These are phyloP conservation scores for Trichoderma gamsii DNA, from an alignment of 495 filamentous ascomycete genomes.

Conservation along the genomic window DNA sequence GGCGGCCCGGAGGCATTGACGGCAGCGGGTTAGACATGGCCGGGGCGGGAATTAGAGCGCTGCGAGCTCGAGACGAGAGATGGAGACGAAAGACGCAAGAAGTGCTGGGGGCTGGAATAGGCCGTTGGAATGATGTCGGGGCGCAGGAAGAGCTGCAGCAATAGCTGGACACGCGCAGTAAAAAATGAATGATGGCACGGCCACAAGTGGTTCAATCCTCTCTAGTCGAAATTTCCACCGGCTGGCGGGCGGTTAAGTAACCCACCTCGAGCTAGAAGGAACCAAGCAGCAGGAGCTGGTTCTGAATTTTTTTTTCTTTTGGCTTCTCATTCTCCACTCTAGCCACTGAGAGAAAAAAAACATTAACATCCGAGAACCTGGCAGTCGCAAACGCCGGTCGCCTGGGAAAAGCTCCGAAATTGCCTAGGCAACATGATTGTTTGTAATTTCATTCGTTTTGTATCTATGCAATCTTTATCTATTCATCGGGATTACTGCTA, in stretches of 20 bases:
- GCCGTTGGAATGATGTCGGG: slow-evolving; percentile 13
- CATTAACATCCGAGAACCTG: background rate
- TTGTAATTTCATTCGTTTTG: background rate
- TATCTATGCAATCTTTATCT: background rate
- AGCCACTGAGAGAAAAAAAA: slow-evolving; percentile 27
- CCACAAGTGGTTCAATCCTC: slow-evolving; percentile 1
- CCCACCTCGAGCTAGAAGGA: background rate
- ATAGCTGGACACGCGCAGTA: slow-evolving; percentile 16
- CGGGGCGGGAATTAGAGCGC: slow-evolving; percentile 40
- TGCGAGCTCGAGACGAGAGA: slow-evolving; percentile 61
- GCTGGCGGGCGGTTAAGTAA: background rate
- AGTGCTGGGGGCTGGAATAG: background rate
- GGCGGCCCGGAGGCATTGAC: slow-evolving; percentile 33
- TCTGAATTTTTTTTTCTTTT: slow-evolving; percentile 33
- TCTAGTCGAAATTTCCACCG: slow-evolving; percentile 4
- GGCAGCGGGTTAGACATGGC: slow-evolving; percentile 39
- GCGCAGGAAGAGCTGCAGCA: slow-evolving; percentile 36
- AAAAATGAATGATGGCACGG: slow-evolving; percentile 7
- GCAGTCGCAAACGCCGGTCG: background rate
- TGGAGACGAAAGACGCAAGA: slow-evolving; percentile 31
- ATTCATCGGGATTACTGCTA: too few species aligned
- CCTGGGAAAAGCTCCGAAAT: background rate
- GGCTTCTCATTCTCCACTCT: slow-evolving; percentile 49
- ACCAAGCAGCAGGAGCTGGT: background rate
- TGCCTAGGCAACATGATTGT: background rate